These are phyloP conservation scores for Nakaseomyces kungkrabaensis DNA, from an alignment of 1,139 yeast genomes.

Conservation along the genomic window DNA sequence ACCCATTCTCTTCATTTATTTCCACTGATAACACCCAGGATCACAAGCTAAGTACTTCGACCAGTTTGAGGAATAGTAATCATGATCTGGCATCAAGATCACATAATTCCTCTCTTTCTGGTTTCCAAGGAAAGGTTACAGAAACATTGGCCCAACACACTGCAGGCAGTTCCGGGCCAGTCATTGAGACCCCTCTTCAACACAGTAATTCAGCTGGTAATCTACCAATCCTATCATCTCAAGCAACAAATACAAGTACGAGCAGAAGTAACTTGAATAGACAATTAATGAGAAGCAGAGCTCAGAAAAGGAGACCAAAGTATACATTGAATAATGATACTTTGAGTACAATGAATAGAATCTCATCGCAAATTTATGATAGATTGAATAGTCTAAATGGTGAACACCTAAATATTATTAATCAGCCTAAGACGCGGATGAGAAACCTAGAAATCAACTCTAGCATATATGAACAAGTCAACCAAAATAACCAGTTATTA, in stretches of 20 bases:
- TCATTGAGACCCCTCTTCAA: conserved; percentile 3
- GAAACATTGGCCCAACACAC: conserved; percentile 18
- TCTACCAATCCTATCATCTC: background rate
- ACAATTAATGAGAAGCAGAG: conserved; percentile 15
- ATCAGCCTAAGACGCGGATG: conserved; percentile 9
- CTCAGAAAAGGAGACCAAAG: conserved; percentile 14
- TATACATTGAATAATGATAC: conserved; percentile 24
- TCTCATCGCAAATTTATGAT: conserved; percentile 15
- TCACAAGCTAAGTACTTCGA: background rate
- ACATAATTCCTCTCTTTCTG: conserved; percentile 4
- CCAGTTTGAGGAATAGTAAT: background rate
- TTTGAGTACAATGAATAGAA: conserved; percentile 16
- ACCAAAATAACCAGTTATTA: conserved; percentile 15
- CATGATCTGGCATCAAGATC: conserved; percentile 3
- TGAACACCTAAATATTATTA: conserved; percentile 5
- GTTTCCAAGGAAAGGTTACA: conserved; percentile 18
- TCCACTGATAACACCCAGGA: conserved; percentile 1
- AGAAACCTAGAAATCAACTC: conserved; percentile 26
- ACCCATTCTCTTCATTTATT: conserved; percentile 41
- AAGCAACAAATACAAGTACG: background rate
- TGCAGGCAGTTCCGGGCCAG: conserved; percentile 10
- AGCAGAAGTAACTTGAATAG: conserved; percentile 7
- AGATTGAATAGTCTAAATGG: conserved; percentile 9
- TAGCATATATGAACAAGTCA: conserved; percentile 20
- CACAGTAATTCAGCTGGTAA: conserved; percentile 1